These are phyloP conservation scores for Dissoconium aciculare DNA, from an alignment of 2,329 filamentous ascomycete species.

Conservation along the genomic window DNA sequence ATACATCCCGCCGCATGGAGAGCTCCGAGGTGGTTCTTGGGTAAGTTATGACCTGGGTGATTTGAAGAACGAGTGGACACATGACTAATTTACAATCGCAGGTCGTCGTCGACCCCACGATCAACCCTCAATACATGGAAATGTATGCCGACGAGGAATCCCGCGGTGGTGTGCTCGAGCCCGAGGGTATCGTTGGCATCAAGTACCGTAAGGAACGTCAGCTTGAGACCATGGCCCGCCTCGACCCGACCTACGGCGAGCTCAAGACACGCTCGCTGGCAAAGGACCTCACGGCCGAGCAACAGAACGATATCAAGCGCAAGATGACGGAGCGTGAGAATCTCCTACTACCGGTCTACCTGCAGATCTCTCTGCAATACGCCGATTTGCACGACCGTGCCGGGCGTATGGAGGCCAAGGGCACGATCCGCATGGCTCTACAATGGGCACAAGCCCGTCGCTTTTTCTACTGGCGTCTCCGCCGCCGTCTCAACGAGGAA, in stretches of 20 bases:
- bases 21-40: slow-evolving; percentile 97
- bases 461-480: slow-evolving; percentile 99
- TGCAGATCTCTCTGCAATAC: slow-evolving; percentile 90
- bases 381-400: slow-evolving; percentile 94
- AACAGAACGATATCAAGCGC: slow-evolving; percentile 63
- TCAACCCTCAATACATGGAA: slow-evolving; percentile 93
- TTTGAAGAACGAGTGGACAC: too few species aligned
- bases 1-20: slow-evolving; percentile 92
- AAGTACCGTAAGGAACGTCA: slow-evolving; percentile 97
- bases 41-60: slow-evolving; percentile 32
- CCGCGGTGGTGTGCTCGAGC: slow-evolving; percentile 92
- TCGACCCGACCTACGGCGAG: slow-evolving; percentile 68
- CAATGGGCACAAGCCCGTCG: slow-evolving; percentile 79
- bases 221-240: slow-evolving; percentile 89
- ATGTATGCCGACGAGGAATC: slow-evolving; percentile 97
- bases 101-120: slow-evolving; percentile 95
- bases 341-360: slow-evolving; percentile 79
- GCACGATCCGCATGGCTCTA: slow-evolving; percentile 69
- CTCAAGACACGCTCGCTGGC: slow-evolving; percentile 67
- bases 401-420: slow-evolving; percentile 96
- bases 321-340: slow-evolving; percentile 78
- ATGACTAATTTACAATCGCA: too few species aligned
- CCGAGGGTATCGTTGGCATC: slow-evolving; percentile 95
- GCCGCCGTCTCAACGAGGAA: slow-evolving; percentile 92
- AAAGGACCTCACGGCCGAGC: slow-evolving; percentile 53